Base-by-base conservation (phyloP, 1,139 yeast species). In the Candida glucosophila region DNA sequence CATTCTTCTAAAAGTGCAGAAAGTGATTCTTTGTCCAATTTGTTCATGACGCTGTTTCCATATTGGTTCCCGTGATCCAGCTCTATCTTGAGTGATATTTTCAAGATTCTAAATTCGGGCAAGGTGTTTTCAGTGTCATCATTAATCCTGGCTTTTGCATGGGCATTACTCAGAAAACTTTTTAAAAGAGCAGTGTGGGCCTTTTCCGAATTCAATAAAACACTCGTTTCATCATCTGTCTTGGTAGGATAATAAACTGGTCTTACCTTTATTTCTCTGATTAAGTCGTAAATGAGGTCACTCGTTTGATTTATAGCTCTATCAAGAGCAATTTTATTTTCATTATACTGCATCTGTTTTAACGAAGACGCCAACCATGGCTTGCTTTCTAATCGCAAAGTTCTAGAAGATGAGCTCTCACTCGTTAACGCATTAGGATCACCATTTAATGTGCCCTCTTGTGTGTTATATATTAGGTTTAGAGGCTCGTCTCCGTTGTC, bases 311-410 rank as follows among this genome's bases (percentile, higher is more conserved):
- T 60, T 31, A 83, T 78, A 11, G 78, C 63, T 27, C 79, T 54
- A 31, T 77, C 81, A 31, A 83, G 56, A 0, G 77, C 64, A 3
- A 72, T 54, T 29, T 77, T 67, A 52, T 75, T 75, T 35, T 76
- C 74, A 43, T 80, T 80, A 49, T 79, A 83, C 31, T 73, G 78
- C 15, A 75, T 49, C 41, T 82, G 92, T 33, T 74, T 72, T 14
- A 77, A 46, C 23, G 79, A 74, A 12, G 75, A 51, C 40, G 61
- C 50, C 21, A 60, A 34, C 6, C 45, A 39, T 14, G 36, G 36
- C 16, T 21, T 25, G 14, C 19, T 22, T 12, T 26, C 14, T 9
- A 11, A 22, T n/a, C n/a, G n/a, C n/a, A n/a, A n/a, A n/a, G n/a
- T n/a, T n/a, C n/a, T n/a, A n/a, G n/a, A n/a, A n/a, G n/a, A n/a